Evolutionary conservation across 257 asterid genomes (phyloP), one percentile per base, ranked within the genome.

Genomic region (Cordia subcordata): DNA sequence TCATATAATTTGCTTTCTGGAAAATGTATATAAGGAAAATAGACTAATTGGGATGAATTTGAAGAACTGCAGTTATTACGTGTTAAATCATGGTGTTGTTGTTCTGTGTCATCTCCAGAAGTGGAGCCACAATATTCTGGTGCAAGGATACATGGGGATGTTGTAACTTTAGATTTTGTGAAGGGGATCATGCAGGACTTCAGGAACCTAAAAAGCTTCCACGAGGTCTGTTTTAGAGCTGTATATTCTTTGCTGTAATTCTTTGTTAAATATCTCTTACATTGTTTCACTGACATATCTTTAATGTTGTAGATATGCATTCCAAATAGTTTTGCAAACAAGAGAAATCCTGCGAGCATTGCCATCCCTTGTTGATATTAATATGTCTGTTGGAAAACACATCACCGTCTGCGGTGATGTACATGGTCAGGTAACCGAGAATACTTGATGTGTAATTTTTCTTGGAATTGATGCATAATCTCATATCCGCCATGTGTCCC

Each of bases 381-480:
- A 68, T 65, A 92, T 93, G 57, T 87, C 94, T 47, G 75, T 71
- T 21, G 96, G 97, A 66, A 89, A 93, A 50, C 96, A 82, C 73
- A 82, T 93, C 83, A 93, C 94, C 46, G 99, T 93, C 20, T 93
- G 99, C 51, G 99, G 99, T 68, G 99, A 93, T 73, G 97, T 93
- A 52, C 99, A 93, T 83, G 99, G 99, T 23, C 99, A 93, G 99
- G 99, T 93, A n/a, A 87, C 74, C 75, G 61, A 55, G 58, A 64
- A 54, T 68, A 42, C 20, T 65, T 60, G 49, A 55, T n/a, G n/a
- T n/a, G n/a, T n/a, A n/a, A n/a, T n/a, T n/a, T n/a, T n/a, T n/a
- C n/a, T 51, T 60, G 23, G 52, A 49, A 15, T 11, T 0, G 55
- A 20, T 60, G 60, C 63, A 44, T 22, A 33, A 27, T 37, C 14